phyloP scores from a whole-genome alignment of 2,329 filamentous ascomycete genomes.

The Podosphaera xanthii region DNA sequence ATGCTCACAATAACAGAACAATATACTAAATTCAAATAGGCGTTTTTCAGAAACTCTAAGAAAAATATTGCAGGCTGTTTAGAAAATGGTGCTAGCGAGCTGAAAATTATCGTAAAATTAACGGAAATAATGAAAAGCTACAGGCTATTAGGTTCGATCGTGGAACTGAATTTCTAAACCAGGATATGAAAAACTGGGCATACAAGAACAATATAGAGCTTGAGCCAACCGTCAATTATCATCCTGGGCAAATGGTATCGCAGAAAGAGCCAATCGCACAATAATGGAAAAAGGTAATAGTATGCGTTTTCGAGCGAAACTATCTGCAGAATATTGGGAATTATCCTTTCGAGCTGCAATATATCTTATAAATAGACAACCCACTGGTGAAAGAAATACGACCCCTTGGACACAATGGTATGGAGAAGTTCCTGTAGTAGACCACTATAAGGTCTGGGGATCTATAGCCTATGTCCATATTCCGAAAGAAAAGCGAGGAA shows the following conservation, averaged over 20 bases:
- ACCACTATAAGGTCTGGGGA: no score
- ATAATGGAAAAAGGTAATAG: not conserved
- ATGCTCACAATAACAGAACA: not conserved
- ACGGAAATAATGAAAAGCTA: not conserved
- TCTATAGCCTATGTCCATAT: no score
- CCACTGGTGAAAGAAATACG: no score
- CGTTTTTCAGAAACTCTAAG: not conserved
- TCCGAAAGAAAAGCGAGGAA: no score
- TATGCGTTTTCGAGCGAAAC: no score
- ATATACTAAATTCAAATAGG: not conserved
- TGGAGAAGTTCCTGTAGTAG: no score
- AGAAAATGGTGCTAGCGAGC: not conserved
- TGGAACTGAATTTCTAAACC: not conserved
- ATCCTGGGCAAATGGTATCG: not conserved
- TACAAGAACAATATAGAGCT: not conserved
- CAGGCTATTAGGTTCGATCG: not conserved
- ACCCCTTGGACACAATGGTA: no score
- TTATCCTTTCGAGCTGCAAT: no score
- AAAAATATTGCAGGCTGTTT: no score
- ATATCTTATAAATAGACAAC: no score
- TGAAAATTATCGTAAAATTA: not conserved
- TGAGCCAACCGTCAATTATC: not conserved
- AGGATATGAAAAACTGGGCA: not conserved
- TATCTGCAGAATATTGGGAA: no score
- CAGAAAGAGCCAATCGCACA: not conserved